These are phyloP conservation scores for Pycnococcus provasolii DNA, from an alignment of 139 green algal species.

Conservation along the genomic window DNA sequence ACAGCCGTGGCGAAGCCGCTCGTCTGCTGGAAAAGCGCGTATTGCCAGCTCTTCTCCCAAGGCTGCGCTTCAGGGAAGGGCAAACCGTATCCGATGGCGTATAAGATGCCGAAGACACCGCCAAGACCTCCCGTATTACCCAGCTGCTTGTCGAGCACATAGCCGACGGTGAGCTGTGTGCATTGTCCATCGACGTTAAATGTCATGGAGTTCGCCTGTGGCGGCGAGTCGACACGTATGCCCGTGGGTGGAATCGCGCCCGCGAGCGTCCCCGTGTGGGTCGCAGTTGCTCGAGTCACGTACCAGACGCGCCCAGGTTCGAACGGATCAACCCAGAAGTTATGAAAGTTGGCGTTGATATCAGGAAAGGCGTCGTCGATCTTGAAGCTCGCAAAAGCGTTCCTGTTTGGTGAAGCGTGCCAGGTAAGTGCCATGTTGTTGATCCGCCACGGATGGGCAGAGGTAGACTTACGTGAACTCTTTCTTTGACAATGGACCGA, in stretches of 20 bases:
- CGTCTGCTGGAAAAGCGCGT: constrained; percentile 24
- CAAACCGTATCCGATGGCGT: constrained; percentile 39
- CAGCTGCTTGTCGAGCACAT: constrained; percentile 42
- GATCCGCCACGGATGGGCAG: too few species aligned
- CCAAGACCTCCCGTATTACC: constrained; percentile 57
- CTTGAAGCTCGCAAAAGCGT: constrained; percentile 31
- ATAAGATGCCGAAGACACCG: constrained; percentile 55
- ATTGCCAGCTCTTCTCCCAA: constrained; percentile 27
- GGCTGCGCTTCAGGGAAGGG: constrained; percentile 44
- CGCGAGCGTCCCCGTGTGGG: constrained; percentile 27
- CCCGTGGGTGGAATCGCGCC: constrained; percentile 33
- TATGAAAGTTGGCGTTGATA: constrained; percentile 38
- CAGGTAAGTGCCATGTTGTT: constrained; percentile 9
- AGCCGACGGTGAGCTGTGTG: constrained; percentile 49
- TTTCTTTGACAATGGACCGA: constrained; percentile 23
- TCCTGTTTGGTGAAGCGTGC: background rate
- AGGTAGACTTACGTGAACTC: background rate
- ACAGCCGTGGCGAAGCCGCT: background rate
- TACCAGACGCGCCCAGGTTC: constrained; percentile 62
- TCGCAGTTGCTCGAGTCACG: constrained; percentile 18
- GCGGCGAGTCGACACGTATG: constrained; percentile 29
- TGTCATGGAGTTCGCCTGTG: constrained; percentile 15
- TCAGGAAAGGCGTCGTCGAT: constrained; percentile 44
- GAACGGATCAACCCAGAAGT: constrained; percentile 48
- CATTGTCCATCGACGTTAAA: constrained; percentile 53